Conservation (phyloP, 179 eudicot genomes). For the Silene vulgaris region DNA sequence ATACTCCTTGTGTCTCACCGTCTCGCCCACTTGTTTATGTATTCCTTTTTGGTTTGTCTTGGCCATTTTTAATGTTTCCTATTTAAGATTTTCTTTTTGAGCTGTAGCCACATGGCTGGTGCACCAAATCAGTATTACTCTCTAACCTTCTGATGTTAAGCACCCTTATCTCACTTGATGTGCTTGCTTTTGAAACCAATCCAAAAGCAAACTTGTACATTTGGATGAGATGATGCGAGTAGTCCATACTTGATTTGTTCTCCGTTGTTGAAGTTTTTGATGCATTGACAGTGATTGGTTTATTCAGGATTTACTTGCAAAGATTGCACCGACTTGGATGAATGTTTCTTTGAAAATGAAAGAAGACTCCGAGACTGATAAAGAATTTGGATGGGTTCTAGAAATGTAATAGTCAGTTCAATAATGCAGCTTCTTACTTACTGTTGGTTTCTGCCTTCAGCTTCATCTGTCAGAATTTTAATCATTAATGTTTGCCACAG, state of each 20-base stretch:
- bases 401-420: constrained; percentile 56
- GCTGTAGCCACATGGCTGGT: not conserved
- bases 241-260: not conserved
- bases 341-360: constrained; percentile 90
- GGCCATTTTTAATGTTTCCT: not conserved
- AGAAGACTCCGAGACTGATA: constrained; percentile 91
- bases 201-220: not conserved
- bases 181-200: not conserved
- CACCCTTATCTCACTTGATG: not conserved
- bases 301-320: constrained; percentile 58
- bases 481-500: constrained; percentile 28
- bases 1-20: not conserved
- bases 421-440: constrained; percentile 2
- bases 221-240: not conserved
- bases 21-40: not conserved
- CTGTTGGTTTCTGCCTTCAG: constrained; percentile 16
- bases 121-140: not conserved
- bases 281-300: constrained; percentile 6
- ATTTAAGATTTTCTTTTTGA: not conserved
- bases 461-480: constrained; percentile 6
- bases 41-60: not conserved
- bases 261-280: not conserved
- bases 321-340: constrained; percentile 98
- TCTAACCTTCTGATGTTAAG: not conserved
- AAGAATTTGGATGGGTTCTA: constrained; percentile 93